Base-by-base conservation (phyloP, 2,329 filamentous ascomycete species). In the Alternaria sp. region DNA sequence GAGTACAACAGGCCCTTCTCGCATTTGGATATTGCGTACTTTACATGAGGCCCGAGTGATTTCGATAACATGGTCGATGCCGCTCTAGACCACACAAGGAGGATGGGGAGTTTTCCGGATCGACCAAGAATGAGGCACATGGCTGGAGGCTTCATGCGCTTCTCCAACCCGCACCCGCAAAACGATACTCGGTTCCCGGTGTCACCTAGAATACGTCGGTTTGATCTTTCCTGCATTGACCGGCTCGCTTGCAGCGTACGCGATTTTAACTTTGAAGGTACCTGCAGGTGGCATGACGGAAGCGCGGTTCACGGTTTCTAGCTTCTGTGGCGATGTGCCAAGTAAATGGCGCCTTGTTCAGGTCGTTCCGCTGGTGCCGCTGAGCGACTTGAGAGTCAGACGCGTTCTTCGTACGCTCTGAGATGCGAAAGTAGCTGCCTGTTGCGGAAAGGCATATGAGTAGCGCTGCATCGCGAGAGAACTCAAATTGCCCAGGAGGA, bases 181-280 rank as follows among this genome's bases (percentile, higher is more conserved):
- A 25, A 50, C 46, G 34, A 50, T 50, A 50, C 32, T 50, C n/a
- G 46, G 46, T 50, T 36, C 32, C 46, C 32, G 32, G 30, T 50
- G 46, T 36, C 46, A 27, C 25, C 0, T 27, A n/a, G 32, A 50
- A 14, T 5, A 20, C 32, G 20, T 36, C 30, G 46, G 46, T 38
- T 50, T 36, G 46, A 36, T 20, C 10, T 18, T 30, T 50, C 14
- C 30, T 50, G 46, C 46, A 36, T 50, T 22, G 46, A 18, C 46
- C 46, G 25, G 12, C 22, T 49, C 18, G 46, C 30, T 25, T 36
- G 46, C 12, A n/a, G 12, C 41, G 22, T 49, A 34, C 46, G 30
- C 20, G 18, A 49, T 49, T 49, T 34, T 22, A n/a, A 49, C 28
- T 49, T 49, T 49, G 45, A 36, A 34, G 14, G 46, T 49, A 49